Base-by-base conservation (phyloP, 2,329 filamentous ascomycete species). In the Apiospora rasikravindrae region DNA sequence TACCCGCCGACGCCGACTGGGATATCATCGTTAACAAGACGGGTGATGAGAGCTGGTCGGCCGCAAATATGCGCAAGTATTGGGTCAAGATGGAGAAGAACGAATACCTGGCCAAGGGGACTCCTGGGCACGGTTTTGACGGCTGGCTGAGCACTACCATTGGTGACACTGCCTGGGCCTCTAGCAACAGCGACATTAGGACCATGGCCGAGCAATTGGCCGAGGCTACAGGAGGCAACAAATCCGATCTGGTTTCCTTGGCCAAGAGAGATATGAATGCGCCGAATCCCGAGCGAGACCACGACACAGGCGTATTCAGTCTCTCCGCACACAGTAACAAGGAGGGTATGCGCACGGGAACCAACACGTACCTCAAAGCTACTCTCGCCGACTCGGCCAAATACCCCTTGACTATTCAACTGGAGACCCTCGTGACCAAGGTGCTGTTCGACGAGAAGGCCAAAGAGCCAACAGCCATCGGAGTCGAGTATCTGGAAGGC, bases 351-450 rank as follows among this genome's bases (percentile, higher is more conserved):
- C 75, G 78, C 40, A 80, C 70, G 86, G 87, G 74, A 80, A 87
- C 73, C 83, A 84, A 81, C 85, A 89, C 75, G 80, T 84, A 77
- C 77, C 87, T 87, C 67, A 70, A 86, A 78, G 75, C 88, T 73
- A 75, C 83, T 82, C 76, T 87, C 78, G 76, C 88, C 79, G 47
- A 80, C 67, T 74, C 85, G 81, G 74, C 88, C 77, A 75, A 84
- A 79, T 75, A 87, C 82, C 11, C 86, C 82, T 69, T 88, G 78
- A 78, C 83, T 74, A 75, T 80, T 7, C 77, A 78, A 70, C 74
- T 79, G 4, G 76, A 79, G 37, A 77, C 76, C 40, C 73, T 79
- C 16, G 78, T 79, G 45, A 79, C 78, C 24, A 79, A 74, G 44
- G 69, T 79, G 0, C 71, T 80, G 7, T 77, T 80, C 57, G 72